A percentile compares a stretch with the other conserved stretches of the same genome.
Conservation (phyloP, 1,139 yeast genomes). For the Blastobotrys petasosporus region DNA sequence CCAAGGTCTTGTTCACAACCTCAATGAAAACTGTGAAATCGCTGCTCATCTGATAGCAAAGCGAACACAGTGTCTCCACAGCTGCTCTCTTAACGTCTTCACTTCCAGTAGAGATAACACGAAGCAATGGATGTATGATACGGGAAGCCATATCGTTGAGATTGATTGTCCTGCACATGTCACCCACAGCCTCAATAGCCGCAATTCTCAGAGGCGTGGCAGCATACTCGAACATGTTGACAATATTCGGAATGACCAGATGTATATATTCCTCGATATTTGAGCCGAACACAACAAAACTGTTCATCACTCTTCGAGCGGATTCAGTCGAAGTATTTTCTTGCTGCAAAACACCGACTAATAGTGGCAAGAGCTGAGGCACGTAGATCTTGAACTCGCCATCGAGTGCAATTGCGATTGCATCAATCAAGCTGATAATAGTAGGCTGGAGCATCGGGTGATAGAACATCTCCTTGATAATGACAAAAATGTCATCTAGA, state of each 20-base stretch:
- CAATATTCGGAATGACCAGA: constrained; percentile 76
- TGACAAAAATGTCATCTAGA: constrained; percentile 67
- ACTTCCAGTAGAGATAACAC: constrained; percentile 51
- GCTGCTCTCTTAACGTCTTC: constrained; percentile 62
- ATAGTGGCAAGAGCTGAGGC: constrained; percentile 68
- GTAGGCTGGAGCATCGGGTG: constrained; percentile 67
- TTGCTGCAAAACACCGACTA: constrained; percentile 71
- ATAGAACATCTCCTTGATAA: constrained; percentile 69
- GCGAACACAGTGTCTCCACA: constrained; percentile 73
- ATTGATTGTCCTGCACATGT: constrained; percentile 65
- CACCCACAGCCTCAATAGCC: constrained; percentile 82
- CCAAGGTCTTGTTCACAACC: constrained; percentile 65
- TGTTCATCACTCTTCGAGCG: constrained; percentile 70
- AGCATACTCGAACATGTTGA: constrained; percentile 70
- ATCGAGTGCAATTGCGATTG: constrained; percentile 78
- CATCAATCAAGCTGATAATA: constrained; percentile 73
- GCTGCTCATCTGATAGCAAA: constrained; percentile 73
- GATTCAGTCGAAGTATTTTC: constrained; percentile 60
- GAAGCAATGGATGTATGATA: constrained; percentile 76
- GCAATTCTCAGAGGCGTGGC: constrained; percentile 54
- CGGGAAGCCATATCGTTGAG: constrained; percentile 87
- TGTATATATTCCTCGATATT: constrained; percentile 87
- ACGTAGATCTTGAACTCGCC: constrained; percentile 86
- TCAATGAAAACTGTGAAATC: constrained; percentile 89
- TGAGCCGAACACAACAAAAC: constrained; percentile 84